Evolutionary conservation across 352 stramenopile genomes (phyloP).

Genomic region (Globisporangium perplexum): DNA sequence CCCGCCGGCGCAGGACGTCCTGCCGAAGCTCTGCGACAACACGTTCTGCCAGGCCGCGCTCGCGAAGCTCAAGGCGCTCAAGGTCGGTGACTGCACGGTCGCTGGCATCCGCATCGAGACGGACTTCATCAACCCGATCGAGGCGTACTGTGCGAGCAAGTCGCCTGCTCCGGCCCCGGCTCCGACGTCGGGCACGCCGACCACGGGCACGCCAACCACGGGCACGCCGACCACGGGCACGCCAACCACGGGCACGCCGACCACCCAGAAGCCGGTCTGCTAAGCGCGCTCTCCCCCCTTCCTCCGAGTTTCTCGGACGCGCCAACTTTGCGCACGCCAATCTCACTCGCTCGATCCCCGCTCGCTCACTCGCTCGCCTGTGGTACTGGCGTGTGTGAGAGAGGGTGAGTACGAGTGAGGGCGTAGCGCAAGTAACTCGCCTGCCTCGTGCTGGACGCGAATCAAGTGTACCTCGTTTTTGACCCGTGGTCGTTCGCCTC

Average conservation of each 20-base stretch:
- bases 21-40: not conserved
- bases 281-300: conserved; percentile 1
- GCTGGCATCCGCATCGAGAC: not conserved
- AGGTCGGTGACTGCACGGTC: not conserved
- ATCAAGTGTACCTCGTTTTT: conserved; percentile 1
- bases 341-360: not conserved
- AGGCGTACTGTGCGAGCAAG: not conserved
- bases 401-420: not conserved
- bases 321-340: not conserved
- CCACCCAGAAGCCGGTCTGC: conserved; percentile 1
- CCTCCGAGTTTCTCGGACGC: not conserved
- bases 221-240: not conserved
- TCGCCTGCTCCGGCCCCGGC: not conserved
- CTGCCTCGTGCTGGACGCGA: not conserved
- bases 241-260: not conserved
- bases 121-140: not conserved
- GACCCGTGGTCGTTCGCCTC: not conserved
- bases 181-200: not conserved
- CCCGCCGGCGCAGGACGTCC: not conserved
- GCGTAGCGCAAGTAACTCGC: not conserved
- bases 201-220: not conserved
- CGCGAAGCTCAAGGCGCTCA: not conserved
- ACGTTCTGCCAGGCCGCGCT: not conserved
- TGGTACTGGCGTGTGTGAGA: not conserved
- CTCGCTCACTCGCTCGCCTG: not conserved